These are phyloP conservation scores for Venturia oleaginea DNA, from an alignment of 2,329 filamentous ascomycete genomes.

Conservation along the genomic window DNA sequence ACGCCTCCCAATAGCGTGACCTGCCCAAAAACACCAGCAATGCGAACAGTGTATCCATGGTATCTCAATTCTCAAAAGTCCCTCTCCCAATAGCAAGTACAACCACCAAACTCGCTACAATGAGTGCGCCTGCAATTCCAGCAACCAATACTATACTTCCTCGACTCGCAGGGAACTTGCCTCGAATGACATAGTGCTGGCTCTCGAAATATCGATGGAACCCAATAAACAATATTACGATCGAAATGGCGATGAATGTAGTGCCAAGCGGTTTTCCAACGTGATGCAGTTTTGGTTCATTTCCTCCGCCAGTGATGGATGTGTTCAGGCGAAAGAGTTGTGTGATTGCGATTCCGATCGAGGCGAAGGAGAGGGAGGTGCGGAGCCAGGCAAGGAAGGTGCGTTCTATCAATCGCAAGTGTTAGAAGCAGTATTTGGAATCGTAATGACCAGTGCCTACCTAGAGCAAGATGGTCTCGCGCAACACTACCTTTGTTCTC, in stretches of 20 bases:
- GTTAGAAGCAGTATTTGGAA: constrained; percentile 19
- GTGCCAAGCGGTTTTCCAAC: constrained; percentile 68
- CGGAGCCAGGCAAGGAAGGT: constrained; percentile 81
- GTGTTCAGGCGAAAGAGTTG: constrained; percentile 79
- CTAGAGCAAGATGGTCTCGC: constrained; percentile 70
- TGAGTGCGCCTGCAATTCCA: constrained; percentile 51
- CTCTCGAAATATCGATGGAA: constrained; percentile 71
- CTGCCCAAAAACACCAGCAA: neutral
- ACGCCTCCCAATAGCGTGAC: neutral
- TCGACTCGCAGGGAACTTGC: constrained; percentile 71
- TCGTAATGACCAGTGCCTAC: constrained; percentile 34
- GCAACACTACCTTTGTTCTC: constrained; percentile 83
- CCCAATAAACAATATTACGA: constrained; percentile 64
- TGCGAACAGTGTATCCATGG: neutral
- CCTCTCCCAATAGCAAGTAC: constrained; percentile 46
- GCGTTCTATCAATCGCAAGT: constrained; percentile 51
- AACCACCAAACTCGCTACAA: constrained; percentile 50
- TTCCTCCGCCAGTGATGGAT: constrained; percentile 33
- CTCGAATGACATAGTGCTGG: constrained; percentile 70
- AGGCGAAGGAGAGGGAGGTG: constrained; percentile 72
- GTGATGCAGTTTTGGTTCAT: constrained; percentile 34
- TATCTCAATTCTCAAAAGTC: constrained; percentile 30
- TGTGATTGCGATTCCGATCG: constrained; percentile 74
- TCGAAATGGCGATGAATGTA: constrained; percentile 67
- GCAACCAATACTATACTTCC: constrained; percentile 65